Percentiles rank a stretch among this genome's conserved stretches.
These are phyloP conservation scores for Thelephora aurantiotincta DNA, from an alignment of 768 basidiomycete genomes.

Conservation along the genomic window DNA sequence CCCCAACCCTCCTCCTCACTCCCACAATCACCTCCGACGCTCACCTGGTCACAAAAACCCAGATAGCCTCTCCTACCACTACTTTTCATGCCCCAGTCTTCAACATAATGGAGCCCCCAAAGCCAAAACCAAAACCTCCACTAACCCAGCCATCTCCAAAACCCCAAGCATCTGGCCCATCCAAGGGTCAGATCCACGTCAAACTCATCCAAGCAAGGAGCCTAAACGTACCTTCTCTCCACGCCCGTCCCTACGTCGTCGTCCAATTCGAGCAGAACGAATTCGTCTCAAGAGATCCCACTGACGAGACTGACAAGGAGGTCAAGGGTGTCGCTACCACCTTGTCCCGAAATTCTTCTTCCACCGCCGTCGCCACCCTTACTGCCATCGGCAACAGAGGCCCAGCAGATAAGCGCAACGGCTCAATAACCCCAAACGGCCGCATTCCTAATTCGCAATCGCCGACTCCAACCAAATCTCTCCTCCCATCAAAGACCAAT, in stretches of 20 bases:
- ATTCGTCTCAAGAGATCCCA: constrained; percentile 86
- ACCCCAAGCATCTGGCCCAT: constrained; percentile 20
- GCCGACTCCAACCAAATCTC: constrained; percentile 4
- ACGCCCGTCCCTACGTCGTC: constrained; percentile 81
- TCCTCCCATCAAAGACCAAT: constrained; percentile 7
- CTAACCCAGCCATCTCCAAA: constrained; percentile 19
- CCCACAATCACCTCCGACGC: constrained; percentile 6
- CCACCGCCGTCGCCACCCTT: constrained; percentile 51
- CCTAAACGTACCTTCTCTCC: constrained; percentile 54
- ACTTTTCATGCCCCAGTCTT: constrained; percentile 78
- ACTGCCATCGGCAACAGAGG: constrained; percentile 43
- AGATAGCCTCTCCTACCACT: constrained; percentile 29
- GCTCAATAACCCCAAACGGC: not conserved
- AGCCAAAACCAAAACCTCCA: constrained; percentile 22
- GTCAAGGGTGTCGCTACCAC: constrained; percentile 65
- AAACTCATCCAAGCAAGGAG: constrained; percentile 88
- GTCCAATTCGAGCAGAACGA: constrained; percentile 99
- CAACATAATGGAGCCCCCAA: constrained; percentile 58
- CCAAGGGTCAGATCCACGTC: constrained; percentile 78
- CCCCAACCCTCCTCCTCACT: constrained; percentile 11
- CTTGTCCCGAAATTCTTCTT: constrained; percentile 42
- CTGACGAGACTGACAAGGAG: constrained; percentile 75
- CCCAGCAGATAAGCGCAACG: constrained; percentile 13
- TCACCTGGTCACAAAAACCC: constrained; percentile 31
- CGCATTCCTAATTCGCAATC: constrained; percentile 5